Percentiles rank a stretch among this genome's conserved stretches.
Conservation (phyloP, 2,329 filamentous ascomycete species). For the Scortechinia acanthostroma region DNA sequence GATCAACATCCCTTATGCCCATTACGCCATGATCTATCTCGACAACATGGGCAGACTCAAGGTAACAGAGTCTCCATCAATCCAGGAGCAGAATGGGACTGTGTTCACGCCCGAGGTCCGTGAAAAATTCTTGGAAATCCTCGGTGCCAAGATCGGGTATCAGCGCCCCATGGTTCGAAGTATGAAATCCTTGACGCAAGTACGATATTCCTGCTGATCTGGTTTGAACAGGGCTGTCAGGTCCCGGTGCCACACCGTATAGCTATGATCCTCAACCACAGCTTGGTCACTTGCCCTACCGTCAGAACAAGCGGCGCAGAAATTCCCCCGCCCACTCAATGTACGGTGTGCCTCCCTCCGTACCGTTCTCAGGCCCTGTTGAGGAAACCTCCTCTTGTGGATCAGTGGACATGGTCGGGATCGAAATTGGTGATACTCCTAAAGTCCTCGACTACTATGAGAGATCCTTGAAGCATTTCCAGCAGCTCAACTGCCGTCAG, state of each 20-base stretch:
- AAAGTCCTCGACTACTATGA: slow-evolving; percentile 27
- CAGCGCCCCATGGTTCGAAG: slow-evolving; percentile 12
- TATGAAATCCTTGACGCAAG: slow-evolving; percentile 4
- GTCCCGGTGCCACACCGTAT: too few relatives aligned
- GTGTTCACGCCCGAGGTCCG: slow-evolving; percentile 21
- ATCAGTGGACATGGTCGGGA: slow-evolving; percentile 17
- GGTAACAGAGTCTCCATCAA: slow-evolving; percentile 19
- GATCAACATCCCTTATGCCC: slow-evolving; percentile 16
- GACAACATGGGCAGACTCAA: slow-evolving; percentile 20
- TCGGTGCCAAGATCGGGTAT: slow-evolving; percentile 17
- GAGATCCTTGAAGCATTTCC: slow-evolving; percentile 27
- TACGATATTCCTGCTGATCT: too few relatives aligned
- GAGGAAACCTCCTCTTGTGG: too few relatives aligned
- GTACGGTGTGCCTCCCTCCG: too few relatives aligned
- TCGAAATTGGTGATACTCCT: slow-evolving; percentile 22
- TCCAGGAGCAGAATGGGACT: slow-evolving; percentile 16
- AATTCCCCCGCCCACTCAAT: too few relatives aligned
- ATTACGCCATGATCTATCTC: slow-evolving; percentile 24
- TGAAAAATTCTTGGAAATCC: slow-evolving; percentile 21
- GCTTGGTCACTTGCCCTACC: too few relatives aligned
- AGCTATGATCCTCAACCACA: too few relatives aligned
- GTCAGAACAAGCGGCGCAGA: too few relatives aligned
- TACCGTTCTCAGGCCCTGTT: too few relatives aligned
- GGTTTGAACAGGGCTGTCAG: too few relatives aligned
- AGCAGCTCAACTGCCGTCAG: slow-evolving; percentile 32